These are phyloP conservation scores for Hysterium pulicare DNA, from an alignment of 2,329 filamentous ascomycete species.

Conservation along the genomic window DNA sequence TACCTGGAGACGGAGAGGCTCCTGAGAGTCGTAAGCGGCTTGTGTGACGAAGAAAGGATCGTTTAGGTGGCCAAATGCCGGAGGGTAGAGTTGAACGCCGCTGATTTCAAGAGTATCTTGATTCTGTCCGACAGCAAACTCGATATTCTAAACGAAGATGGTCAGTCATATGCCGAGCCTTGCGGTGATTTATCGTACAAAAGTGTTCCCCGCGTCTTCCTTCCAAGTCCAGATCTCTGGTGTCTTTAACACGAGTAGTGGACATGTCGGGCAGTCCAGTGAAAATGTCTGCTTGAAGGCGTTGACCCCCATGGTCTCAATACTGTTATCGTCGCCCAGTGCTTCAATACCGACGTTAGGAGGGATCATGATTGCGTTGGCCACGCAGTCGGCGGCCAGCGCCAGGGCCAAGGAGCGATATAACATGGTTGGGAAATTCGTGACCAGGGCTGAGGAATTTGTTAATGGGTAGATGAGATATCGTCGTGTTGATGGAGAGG, in stretches of 20 bases:
- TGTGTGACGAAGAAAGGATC: slow-evolving; percentile 33
- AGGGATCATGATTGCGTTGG: slow-evolving; percentile 2
- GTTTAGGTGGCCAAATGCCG: slow-evolving; percentile 26
- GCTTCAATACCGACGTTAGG: slow-evolving; percentile 1
- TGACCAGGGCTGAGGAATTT: neutral
- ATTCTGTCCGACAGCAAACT: slow-evolving; percentile 33
- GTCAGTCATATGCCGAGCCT: slow-evolving; percentile 15
- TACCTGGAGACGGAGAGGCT: slow-evolving; percentile 29
- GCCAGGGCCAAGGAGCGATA: slow-evolving; percentile 3
- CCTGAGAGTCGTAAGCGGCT: slow-evolving; percentile 23
- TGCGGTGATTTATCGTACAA: slow-evolving; percentile 23
- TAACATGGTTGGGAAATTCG: slow-evolving; percentile 1
- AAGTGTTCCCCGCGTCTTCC: slow-evolving; percentile 29
- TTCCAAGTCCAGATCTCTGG: slow-evolving; percentile 16
- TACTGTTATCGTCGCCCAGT: slow-evolving; percentile 2
- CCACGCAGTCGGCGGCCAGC: slow-evolving; percentile 4
- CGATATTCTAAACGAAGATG: slow-evolving; percentile 25
- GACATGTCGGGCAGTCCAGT: neutral
- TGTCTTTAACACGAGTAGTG: neutral
- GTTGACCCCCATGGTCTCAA: slow-evolving; percentile 2
- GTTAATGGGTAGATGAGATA: neutral
- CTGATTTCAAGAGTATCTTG: slow-evolving; percentile 33
- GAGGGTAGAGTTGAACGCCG: slow-evolving; percentile 38
- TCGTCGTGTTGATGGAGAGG: too few species aligned
- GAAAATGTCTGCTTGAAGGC: neutral